A percentile compares a stretch with the other conserved stretches of the same genome.
These are phyloP conservation scores for Leishmania gerbilli DNA, from an alignment of 208 protist genomes.

Conservation along the genomic window DNA sequence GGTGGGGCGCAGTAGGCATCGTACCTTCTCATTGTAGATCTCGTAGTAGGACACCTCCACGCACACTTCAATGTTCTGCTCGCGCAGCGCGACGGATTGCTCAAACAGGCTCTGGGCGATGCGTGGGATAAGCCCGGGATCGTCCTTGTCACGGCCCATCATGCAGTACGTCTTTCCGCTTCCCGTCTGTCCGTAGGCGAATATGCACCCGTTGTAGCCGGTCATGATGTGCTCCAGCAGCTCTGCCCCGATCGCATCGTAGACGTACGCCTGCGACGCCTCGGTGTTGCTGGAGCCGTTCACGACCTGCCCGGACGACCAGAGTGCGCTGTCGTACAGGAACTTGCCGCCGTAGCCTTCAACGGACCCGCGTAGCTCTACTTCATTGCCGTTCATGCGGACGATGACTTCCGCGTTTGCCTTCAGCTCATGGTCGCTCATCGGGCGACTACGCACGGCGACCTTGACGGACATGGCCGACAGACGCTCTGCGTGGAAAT, in stretches of 20 bases:
- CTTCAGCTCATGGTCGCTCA: constrained; percentile 57
- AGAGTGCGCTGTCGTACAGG: constrained; percentile 74
- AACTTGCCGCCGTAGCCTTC: constrained; percentile 52
- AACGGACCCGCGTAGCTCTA: constrained; percentile 45
- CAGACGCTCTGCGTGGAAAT: not conserved
- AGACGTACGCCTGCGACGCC: constrained; percentile 68
- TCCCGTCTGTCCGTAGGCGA: constrained; percentile 90
- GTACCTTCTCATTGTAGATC: constrained; percentile 92
- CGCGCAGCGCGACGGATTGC: constrained; percentile 32
- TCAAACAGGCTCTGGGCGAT: constrained; percentile 67
- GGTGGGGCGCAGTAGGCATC: constrained; percentile 67
- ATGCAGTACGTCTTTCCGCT: constrained; percentile 90
- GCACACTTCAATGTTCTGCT: constrained; percentile 69
- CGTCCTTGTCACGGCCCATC: constrained; percentile 45
- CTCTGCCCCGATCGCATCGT: constrained; percentile 54
- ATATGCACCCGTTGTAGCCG: constrained; percentile 89
- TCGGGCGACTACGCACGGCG: constrained; percentile 66
- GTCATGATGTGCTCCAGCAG: constrained; percentile 66
- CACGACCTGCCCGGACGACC: constrained; percentile 45
- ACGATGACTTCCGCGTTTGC: constrained; percentile 51
- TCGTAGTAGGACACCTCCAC: constrained; percentile 88
- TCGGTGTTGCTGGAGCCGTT: constrained; percentile 42
- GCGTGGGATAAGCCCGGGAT: constrained; percentile 68
- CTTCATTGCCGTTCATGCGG: constrained; percentile 68
- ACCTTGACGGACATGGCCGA: constrained; percentile 77